Evolutionary conservation across 805 yeast species (phyloP), one percentile per base, ranked within the genome.

Genomic region (Kregervanrija delftensis): DNA sequence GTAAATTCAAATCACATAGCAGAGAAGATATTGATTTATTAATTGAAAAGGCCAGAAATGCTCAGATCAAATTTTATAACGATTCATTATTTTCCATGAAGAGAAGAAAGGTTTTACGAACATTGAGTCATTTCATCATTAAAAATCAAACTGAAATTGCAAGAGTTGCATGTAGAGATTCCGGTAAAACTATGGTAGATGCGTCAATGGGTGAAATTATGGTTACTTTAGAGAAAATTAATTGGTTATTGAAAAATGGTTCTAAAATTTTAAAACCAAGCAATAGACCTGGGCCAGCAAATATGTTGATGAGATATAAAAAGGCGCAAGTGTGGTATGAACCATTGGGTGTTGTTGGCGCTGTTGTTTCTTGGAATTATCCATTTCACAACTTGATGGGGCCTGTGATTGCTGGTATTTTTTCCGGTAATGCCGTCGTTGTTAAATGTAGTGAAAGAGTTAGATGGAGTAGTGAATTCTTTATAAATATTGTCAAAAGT

Each of bases 381-480:
- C 99, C 99, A 0, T 82, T 93, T 64, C 99, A 93, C 62, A 93
- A 93, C 63, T 68, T 90, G 42, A 66, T 93, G 72, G 97, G 97
- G 3, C 99, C 99, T 1, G 72, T 93, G 2, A 80, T 90, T 45
- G 95, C 98, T 2, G 78, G 91, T 1, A 63, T 93, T 22, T 87
- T 90, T 59, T 79, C 96, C 5, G 99, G 99, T 4, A 91, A 93
- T 58, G 89, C 90, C 6, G 81, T 89, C 38, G 83, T 93, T 9
- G 80, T 93, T 43, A 93, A 93, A 62, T 91, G 99, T 67, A 87
- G 96, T 10, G 99, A 93, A 65, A 86, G 88, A 57, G 99, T 93
- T 1, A 83, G 87, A 35, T 93, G 98, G 98, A 86, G 96, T 10
- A 86, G 96, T 5, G 77, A 74, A 49, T 84, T 83, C 69, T 93